phyloP scores from a whole-genome alignment of 257 asterid species.

The Penstemon barbatus region DNA sequence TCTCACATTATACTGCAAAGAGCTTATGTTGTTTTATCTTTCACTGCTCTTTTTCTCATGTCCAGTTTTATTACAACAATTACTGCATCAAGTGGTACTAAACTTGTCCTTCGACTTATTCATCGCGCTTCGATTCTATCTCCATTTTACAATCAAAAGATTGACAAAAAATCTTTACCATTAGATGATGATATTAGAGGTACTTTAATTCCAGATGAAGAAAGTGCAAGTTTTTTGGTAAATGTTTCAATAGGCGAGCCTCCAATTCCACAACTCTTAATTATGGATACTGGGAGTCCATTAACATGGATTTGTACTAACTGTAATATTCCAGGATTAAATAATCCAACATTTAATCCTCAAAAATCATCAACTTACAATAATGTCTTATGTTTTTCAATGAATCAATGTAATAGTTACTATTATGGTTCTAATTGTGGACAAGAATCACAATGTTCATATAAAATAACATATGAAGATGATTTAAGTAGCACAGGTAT shows the following conservation, averaged over 20 bases:
- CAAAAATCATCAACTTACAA: slow-evolving; percentile 24
- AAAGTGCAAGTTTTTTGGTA: slow-evolving; percentile 13
- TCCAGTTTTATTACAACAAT: neutral
- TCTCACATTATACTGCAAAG: slow-evolving; percentile 9
- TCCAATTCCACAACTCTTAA: slow-evolving; percentile 27
- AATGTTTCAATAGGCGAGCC: slow-evolving; percentile 35
- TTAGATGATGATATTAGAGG: slow-evolving; percentile 23
- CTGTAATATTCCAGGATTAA: neutral
- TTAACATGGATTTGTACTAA: slow-evolving; percentile 28
- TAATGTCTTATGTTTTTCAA: slow-evolving; percentile 7
- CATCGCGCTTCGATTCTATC: slow-evolving; percentile 20
- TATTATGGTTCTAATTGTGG: neutral
- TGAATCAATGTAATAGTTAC: neutral
- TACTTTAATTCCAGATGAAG: slow-evolving; percentile 20
- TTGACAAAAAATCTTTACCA: neutral
- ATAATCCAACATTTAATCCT: slow-evolving; percentile 4
- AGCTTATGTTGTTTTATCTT: neutral
- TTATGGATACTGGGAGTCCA: slow-evolving; percentile 30
- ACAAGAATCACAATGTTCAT: slow-evolving; percentile 13
- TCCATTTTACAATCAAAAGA: neutral
- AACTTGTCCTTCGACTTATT: slow-evolving; percentile 23
- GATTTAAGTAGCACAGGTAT: slow-evolving; percentile 4
- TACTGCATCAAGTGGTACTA: neutral
- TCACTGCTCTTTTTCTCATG: slow-evolving; percentile 15
- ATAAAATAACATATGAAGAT: neutral